phyloP scores from a whole-genome alignment of 106 monocot species.

The Acanthochlamys bracteata region DNA sequence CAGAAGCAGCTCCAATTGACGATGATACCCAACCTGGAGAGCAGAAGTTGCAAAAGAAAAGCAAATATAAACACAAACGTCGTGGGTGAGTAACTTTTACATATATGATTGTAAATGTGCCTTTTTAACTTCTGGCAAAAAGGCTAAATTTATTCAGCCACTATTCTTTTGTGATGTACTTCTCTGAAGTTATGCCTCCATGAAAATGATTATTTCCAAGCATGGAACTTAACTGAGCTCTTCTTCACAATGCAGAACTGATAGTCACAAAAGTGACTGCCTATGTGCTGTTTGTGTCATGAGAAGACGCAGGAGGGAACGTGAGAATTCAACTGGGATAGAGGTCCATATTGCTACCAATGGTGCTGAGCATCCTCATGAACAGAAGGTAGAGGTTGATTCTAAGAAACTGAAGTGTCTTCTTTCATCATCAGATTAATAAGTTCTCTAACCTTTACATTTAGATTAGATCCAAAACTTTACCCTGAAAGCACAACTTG shows the following conservation, averaged over 20 bases:
- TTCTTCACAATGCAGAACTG: constrained; percentile 45
- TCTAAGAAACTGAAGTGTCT: not conserved
- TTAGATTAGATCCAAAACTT: not conserved
- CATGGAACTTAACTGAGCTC: not conserved
- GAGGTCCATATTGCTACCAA: constrained; percentile 20
- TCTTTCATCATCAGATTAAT: not conserved
- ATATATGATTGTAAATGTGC: not conserved
- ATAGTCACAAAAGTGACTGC: constrained; percentile 80
- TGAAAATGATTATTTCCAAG: no score
- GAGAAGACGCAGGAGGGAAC: constrained; percentile 63
- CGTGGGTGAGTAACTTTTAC: constrained; percentile 39
- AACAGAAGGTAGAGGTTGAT: constrained; percentile 25
- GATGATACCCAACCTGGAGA: constrained; percentile 23
- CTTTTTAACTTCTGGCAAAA: no score
- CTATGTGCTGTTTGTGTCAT: constrained; percentile 89
- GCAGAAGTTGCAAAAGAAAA: constrained; percentile 39
- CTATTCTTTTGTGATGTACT: no score
- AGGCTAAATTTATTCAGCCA: no score
- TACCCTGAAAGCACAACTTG: not conserved
- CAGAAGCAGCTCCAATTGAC: constrained; percentile 28
- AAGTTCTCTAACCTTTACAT: no score
- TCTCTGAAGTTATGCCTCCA: no score
- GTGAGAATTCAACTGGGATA: constrained; percentile 25
- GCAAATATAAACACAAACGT: constrained; percentile 61
- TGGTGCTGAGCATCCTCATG: constrained; percentile 15